A percentile compares a stretch with the other conserved stretches of the same genome.
Conservation (phyloP, 768 basidiomycete genomes). For the Amyloporia xantha region DNA sequence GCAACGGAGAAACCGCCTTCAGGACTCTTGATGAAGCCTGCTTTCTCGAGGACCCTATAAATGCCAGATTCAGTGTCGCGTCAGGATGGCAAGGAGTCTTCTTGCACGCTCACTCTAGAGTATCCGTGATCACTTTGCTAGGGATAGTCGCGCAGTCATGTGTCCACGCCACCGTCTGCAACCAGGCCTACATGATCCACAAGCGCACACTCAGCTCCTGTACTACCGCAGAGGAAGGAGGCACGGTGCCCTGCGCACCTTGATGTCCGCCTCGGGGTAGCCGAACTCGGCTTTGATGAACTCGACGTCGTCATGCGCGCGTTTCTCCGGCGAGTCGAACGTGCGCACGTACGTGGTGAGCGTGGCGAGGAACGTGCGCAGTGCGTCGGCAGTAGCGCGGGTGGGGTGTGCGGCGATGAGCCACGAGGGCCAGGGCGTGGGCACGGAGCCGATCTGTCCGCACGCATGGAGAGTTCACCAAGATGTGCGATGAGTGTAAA, state of each 20-base stretch:
- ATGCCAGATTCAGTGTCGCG: neutral
- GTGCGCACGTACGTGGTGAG: constrained; percentile 59
- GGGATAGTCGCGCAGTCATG: constrained; percentile 58
- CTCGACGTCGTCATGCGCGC: constrained; percentile 53
- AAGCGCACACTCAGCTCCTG: neutral
- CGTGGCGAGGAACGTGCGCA: constrained; percentile 53
- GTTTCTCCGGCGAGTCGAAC: constrained; percentile 57
- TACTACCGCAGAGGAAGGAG: no score
- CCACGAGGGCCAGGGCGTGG: constrained; percentile 98
- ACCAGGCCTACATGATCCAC: constrained; percentile 59
- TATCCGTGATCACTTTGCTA: constrained; percentile 57
- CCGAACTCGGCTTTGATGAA: constrained; percentile 78
- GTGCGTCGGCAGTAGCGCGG: constrained; percentile 42
- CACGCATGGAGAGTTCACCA: neutral
- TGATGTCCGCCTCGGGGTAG: constrained; percentile 76
- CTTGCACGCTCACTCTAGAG: constrained; percentile 47
- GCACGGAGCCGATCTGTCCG: constrained; percentile 69
- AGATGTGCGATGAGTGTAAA: neutral
- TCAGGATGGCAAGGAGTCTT: neutral
- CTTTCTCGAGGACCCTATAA: constrained; percentile 62
- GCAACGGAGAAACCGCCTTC: constrained; percentile 48
- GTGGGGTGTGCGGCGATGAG: constrained; percentile 81
- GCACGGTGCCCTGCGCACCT: no score
- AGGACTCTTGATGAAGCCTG: constrained; percentile 61
- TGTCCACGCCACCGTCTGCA: constrained; percentile 74